Conservation (phyloP, 2,329 filamentous ascomycete species). For the Nothophaeocryptopus gaeumannii region DNA sequence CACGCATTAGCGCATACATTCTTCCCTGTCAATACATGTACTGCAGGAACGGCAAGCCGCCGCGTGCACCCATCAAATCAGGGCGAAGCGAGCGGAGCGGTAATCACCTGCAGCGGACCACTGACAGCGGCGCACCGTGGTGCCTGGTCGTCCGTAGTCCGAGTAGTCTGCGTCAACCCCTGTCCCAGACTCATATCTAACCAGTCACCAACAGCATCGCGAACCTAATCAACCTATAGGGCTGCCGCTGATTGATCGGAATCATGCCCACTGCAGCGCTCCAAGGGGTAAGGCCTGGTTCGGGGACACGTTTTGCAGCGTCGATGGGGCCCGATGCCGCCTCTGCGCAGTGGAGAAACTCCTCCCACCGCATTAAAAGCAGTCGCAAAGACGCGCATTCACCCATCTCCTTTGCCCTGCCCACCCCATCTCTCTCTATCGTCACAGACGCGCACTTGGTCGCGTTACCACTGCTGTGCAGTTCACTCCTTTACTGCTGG, state of each 20-base stretch:
- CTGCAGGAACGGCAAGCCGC: conserved; percentile 8
- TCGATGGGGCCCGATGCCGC: conserved; percentile 11
- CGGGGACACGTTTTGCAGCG: conserved; percentile 18
- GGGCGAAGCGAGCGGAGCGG: not conserved
- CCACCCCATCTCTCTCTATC: conserved; percentile 27
- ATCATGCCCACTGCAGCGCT: conserved; percentile 12
- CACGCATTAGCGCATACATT: too few species aligned
- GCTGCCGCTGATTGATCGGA: conserved; percentile 14
- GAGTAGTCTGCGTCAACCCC: too few species aligned
- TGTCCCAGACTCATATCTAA: too few species aligned
- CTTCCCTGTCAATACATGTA: not conserved
- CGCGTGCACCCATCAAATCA: conserved; percentile 3
- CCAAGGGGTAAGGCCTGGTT: conserved; percentile 19
- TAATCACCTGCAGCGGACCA: conserved; percentile 1
- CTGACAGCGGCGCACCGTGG: conserved; percentile 2
- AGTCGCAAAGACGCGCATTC: conserved; percentile 36
- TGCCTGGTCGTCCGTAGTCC: conserved; percentile 5
- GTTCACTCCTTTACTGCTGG: conserved; percentile 33
- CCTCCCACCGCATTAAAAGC: conserved; percentile 29
- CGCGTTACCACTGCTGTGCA: conserved; percentile 34
- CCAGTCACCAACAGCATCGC: too few species aligned
- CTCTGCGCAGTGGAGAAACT: conserved; percentile 11
- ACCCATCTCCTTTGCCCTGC: conserved; percentile 19
- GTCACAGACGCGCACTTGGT: conserved; percentile 29
- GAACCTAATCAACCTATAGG: conserved; percentile 3